Percentiles rank a stretch among this genome's conserved stretches.
Evolutionary conservation across 2,329 filamentous ascomycete species (phyloP).

Genomic region (Aureobasidium pullulans): DNA sequence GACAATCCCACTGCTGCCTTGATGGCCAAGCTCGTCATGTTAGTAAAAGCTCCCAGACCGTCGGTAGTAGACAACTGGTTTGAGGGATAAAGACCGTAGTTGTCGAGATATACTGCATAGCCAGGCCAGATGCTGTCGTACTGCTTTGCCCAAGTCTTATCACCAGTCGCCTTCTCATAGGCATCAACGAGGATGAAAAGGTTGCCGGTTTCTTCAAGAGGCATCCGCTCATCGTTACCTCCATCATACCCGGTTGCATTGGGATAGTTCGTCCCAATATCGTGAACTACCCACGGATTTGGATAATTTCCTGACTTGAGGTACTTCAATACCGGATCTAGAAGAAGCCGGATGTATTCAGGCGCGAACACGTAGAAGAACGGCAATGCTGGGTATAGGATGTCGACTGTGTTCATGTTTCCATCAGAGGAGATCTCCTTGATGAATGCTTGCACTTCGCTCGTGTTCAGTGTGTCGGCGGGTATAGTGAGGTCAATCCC

Average conservation of each 20-base stretch:
- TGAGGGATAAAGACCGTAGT: slow-evolving; percentile 33
- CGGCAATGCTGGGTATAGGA: slow-evolving; percentile 37
- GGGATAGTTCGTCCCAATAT: slow-evolving; percentile 22
- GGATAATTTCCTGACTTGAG: slow-evolving; percentile 23
- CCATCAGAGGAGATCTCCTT: slow-evolving; percentile 37
- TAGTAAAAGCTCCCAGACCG: slow-evolving; percentile 32
- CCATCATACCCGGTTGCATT: slow-evolving; percentile 24
- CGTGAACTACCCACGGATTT: slow-evolving; percentile 20
- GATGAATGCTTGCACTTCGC: slow-evolving; percentile 31
- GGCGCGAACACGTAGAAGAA: slow-evolving; percentile 37
- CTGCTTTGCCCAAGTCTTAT: slow-evolving; percentile 29
- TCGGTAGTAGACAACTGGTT: slow-evolving; percentile 39
- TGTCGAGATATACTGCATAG: slow-evolving; percentile 37
- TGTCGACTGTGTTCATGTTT: slow-evolving; percentile 37
- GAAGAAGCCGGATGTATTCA: slow-evolving; percentile 35
- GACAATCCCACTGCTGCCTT: slow-evolving; percentile 42
- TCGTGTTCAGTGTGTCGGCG: slow-evolving; percentile 26
- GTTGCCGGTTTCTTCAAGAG: slow-evolving; percentile 39
- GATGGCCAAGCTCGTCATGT: slow-evolving; percentile 42
- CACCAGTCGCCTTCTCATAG: slow-evolving; percentile 33
- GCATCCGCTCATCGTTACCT: slow-evolving; percentile 32
- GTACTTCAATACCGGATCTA: slow-evolving; percentile 39
- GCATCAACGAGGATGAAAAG: slow-evolving; percentile 48
- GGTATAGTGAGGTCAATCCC: slow-evolving; percentile 35
- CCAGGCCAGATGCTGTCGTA: slow-evolving; percentile 23